Conservation (phyloP, 495 filamentous ascomycete species). For the Xylaria bambusicola region DNA sequence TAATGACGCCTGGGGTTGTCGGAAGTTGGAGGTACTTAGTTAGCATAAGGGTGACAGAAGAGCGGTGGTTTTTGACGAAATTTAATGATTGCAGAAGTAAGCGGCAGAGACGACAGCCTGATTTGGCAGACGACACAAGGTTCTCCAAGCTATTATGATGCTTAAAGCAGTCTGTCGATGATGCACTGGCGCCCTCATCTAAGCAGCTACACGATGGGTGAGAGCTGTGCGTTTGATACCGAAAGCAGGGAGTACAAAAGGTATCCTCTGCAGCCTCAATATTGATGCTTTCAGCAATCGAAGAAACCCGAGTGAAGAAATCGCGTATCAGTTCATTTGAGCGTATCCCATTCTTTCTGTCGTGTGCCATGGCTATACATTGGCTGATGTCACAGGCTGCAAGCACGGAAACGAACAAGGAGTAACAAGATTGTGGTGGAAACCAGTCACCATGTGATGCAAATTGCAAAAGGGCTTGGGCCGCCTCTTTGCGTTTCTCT, state of each 20-base stretch:
- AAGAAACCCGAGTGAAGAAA: not conserved
- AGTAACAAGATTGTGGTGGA: not conserved
- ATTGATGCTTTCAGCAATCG: not conserved
- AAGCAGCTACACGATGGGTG: not conserved
- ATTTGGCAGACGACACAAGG: not conserved
- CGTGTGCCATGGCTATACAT: too few relatives aligned
- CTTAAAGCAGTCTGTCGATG: not conserved
- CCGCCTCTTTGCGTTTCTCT: not conserved
- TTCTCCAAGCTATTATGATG: not conserved
- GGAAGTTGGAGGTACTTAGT: not conserved
- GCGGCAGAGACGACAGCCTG: not conserved
- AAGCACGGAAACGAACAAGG: not conserved
- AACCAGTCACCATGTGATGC: not conserved
- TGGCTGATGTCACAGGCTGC: not conserved
- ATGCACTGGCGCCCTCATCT: not conserved
- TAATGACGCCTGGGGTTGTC: not conserved
- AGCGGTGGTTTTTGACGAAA: not conserved
- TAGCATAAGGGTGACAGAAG: not conserved
- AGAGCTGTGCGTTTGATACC: not conserved
- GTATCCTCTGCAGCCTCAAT: not conserved
- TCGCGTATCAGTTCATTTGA: not conserved
- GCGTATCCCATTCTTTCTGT: not conserved
- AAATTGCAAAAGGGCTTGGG: not conserved
- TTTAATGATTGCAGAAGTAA: not conserved
- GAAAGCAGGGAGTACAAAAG: not conserved